A percentile compares a stretch with the other conserved stretches of the same genome.
Evolutionary conservation across 352 stramenopile genomes (phyloP).

Genomic region (Thalassiosira livingstoniorum): DNA sequence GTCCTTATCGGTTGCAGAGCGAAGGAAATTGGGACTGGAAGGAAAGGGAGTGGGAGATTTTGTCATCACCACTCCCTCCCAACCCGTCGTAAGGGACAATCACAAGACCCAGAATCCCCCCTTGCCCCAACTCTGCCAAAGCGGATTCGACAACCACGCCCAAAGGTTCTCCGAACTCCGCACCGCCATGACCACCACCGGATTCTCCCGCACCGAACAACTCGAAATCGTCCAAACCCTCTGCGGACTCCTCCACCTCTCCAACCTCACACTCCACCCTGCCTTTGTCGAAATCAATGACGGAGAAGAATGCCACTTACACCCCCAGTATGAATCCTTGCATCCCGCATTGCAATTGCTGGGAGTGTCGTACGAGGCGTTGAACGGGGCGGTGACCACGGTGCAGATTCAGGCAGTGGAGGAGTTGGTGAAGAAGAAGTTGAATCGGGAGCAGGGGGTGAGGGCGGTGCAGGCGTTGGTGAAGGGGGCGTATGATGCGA

Average conservation of each 20-base stretch:
- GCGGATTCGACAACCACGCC: conserved; percentile 61
- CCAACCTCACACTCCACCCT: conserved; percentile 92
- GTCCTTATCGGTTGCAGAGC: conserved; percentile 14
- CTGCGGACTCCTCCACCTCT: conserved; percentile 91
- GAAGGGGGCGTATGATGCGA: conserved; percentile 92
- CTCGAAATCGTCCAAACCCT: conserved; percentile 92
- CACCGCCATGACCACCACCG: conserved; percentile 70
- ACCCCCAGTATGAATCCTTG: conserved; percentile 67
- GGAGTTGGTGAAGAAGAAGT: conserved; percentile 88
- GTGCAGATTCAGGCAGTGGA: conserved; percentile 93
- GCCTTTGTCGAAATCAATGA: conserved; percentile 74
- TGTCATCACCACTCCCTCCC: conserved; percentile 39
- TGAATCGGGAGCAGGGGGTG: conserved; percentile 83
- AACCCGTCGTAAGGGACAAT: conserved; percentile 39
- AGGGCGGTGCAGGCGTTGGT: conserved; percentile 92
- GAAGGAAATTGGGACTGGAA: conserved; percentile 30
- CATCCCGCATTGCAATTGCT: conserved; percentile 89
- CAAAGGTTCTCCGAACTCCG: conserved; percentile 66
- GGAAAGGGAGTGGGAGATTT: conserved; percentile 48
- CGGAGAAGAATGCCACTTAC: conserved; percentile 82
- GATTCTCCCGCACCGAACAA: conserved; percentile 85
- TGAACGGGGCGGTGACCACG: conserved; percentile 91
- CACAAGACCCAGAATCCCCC: conserved; percentile 8
- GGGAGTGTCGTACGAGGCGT: conserved; percentile 87
- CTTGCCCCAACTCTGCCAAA: conserved; percentile 34